Percentiles rank a stretch among this genome's conserved stretches.
phyloP scores from a whole-genome alignment of 345 rosid species.

The Populus davidiana region DNA sequence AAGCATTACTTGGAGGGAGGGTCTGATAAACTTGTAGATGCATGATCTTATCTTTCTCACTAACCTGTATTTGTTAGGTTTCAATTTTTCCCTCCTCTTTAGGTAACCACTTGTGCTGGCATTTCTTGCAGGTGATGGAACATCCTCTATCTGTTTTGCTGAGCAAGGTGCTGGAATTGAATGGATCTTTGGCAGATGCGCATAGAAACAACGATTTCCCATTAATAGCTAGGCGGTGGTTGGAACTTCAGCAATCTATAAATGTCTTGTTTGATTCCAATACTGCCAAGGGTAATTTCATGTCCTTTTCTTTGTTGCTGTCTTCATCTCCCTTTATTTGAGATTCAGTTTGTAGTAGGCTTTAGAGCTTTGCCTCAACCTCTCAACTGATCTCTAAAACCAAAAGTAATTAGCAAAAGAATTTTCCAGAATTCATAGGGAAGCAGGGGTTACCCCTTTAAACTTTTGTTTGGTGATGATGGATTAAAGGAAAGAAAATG shows the following conservation, averaged over 20 bases:
- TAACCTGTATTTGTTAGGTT: not conserved
- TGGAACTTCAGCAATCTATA: slow-evolving; percentile 81
- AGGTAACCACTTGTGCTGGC: not conserved
- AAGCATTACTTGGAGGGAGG: not conserved
- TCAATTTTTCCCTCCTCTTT: not conserved
- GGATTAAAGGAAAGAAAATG: no score
- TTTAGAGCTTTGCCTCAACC: no score
- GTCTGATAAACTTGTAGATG: not conserved
- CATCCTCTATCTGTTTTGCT: slow-evolving; percentile 82
- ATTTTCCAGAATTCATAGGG: no score
- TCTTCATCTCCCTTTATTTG: not conserved
- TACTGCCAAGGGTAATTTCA: slow-evolving; percentile 57
- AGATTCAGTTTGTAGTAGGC: no score
- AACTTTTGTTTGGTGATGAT: no score
- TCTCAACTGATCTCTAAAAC: no score
- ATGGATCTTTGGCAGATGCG: slow-evolving; percentile 68
- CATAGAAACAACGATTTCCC: slow-evolving; percentile 37
- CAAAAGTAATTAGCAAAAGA: no score
- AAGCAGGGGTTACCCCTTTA: no score
- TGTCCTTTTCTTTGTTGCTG: not conserved
- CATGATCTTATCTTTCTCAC: not conserved
- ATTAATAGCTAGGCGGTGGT: slow-evolving; percentile 55
- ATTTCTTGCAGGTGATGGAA: slow-evolving; percentile 66
- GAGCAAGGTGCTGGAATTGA: slow-evolving; percentile 62
- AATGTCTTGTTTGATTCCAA: slow-evolving; percentile 76